Conservation (phyloP, 345 rosid species). For the Gossypium herbaceum region DNA sequence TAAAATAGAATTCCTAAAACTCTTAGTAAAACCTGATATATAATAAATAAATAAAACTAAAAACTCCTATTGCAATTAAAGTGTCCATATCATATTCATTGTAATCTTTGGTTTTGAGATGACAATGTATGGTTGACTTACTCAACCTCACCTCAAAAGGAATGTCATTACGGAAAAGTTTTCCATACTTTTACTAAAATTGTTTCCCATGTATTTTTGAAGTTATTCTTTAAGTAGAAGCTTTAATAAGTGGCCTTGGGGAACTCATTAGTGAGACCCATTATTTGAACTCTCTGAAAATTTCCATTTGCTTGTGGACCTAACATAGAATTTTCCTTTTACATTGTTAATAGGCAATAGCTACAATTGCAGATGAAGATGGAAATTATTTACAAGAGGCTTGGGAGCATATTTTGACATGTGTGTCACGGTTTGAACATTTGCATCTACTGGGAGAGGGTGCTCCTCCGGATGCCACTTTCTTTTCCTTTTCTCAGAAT, state of each 20-base stretch:
- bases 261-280: neutral
- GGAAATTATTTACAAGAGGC: slow-evolving; percentile 99
- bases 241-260: neutral
- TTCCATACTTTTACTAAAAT: neutral
- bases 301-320: slow-evolving; percentile 3
- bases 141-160: neutral
- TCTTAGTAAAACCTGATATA: too few relatives aligned
- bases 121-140: neutral
- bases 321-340: slow-evolving; percentile 22
- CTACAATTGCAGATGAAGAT: slow-evolving; percentile 94
- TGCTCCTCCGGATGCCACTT: slow-evolving; percentile 98
- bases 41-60: too few relatives aligned
- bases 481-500: slow-evolving; percentile 82
- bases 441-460: slow-evolving; percentile 98
- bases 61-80: too few relatives aligned
- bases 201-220: neutral
- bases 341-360: slow-evolving; percentile 57
- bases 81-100: neutral
- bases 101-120: neutral
- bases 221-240: neutral
- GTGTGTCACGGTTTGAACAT: slow-evolving; percentile 98
- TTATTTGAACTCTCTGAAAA: neutral
- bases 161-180: neutral
- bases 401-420: slow-evolving; percentile 98
- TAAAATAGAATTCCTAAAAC: too few relatives aligned